A percentile compares a stretch with the other conserved stretches of the same genome.
Conservation (phyloP, 768 basidiomycete genomes). For the Ephemerocybe angulata region DNA sequence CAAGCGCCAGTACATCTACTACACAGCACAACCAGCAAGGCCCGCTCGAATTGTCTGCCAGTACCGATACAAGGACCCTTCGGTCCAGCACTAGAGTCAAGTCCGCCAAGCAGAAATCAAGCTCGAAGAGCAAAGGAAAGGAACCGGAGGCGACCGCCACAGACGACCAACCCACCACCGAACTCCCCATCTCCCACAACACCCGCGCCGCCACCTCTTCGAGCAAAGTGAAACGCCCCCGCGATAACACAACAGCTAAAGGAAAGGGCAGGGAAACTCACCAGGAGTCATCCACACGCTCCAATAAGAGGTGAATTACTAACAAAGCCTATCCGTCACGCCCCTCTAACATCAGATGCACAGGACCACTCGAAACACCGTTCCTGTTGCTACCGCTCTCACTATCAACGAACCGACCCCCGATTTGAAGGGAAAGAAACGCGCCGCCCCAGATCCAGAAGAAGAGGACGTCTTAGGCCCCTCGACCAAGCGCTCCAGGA, state of each 20-base stretch:
- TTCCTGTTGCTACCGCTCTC: conserved; percentile 39
- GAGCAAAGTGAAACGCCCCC: conserved; percentile 48
- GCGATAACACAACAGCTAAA: conserved; percentile 49
- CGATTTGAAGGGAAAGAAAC: conserved; percentile 90
- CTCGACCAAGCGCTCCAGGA: conserved; percentile 62
- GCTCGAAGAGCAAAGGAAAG: conserved; percentile 51
- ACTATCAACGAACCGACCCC: conserved; percentile 73
- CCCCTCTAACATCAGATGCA: conserved; percentile 13
- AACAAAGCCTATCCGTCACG: conserved; percentile 26
- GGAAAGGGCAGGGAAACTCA: conserved; percentile 60
- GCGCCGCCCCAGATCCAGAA: conserved; percentile 77
- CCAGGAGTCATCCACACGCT: conserved; percentile 43
- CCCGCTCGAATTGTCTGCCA: conserved; percentile 32
- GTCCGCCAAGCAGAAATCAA: conserved; percentile 69
- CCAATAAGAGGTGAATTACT: conserved; percentile 59
- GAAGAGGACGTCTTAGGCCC: conserved; percentile 55
- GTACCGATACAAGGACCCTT: conserved; percentile 52
- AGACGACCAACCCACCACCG: conserved; percentile 29
- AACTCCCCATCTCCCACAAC: conserved; percentile 36
- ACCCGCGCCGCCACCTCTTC: conserved; percentile 40
- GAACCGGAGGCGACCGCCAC: conserved; percentile 44
- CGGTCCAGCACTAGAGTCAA: conserved; percentile 77
- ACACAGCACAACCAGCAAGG: conserved; percentile 40
- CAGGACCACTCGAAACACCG: conserved; percentile 59
- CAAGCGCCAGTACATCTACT: conserved; percentile 56